Evolutionary conservation across 2,329 filamentous ascomycete genomes (phyloP).

Genomic region (Fusarium sp.): DNA sequence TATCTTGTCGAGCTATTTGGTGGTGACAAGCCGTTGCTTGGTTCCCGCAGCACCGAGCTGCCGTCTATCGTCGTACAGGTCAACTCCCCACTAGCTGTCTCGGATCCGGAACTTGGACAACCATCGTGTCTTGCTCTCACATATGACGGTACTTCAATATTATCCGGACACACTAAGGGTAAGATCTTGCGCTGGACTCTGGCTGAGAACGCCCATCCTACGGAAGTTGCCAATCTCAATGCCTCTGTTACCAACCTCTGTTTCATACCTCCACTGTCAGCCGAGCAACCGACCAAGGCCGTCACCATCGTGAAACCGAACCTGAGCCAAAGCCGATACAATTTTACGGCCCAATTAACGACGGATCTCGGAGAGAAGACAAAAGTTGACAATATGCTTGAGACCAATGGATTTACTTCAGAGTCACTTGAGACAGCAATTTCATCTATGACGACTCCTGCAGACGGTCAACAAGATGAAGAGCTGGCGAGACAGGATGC

Average conservation of each 20-base stretch:
- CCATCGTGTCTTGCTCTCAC: constrained; percentile 76
- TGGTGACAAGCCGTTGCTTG: constrained; percentile 65
- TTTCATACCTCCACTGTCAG: constrained; percentile 72
- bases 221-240: constrained; percentile 77
- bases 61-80: constrained; percentile 68
- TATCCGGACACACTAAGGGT: constrained; percentile 85
- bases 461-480: constrained; percentile 25
- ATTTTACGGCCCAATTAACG: constrained; percentile 72
- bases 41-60: constrained; percentile 62
- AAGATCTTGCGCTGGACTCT: constrained; percentile 86
- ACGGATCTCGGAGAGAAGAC: constrained; percentile 54
- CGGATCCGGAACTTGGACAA: constrained; percentile 71
- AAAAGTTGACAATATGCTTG: constrained; percentile 59
- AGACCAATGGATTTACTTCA: constrained; percentile 59
- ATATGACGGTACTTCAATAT: constrained; percentile 82
- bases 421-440: constrained; percentile 63
- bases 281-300: constrained; percentile 57
- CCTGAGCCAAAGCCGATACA: constrained; percentile 72
- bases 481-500: constrained; percentile 54
- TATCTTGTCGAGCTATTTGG: constrained; percentile 80
- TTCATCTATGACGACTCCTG: constrained; percentile 54
- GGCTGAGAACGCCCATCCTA: constrained; percentile 73
- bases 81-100: constrained; percentile 64
- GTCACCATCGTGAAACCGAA: constrained; percentile 83
- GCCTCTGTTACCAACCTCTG: constrained; percentile 84